Evolutionary conservation across 495 filamentous ascomycete genomes (phyloP).

Genomic region (Penicillium robsamsonii): DNA sequence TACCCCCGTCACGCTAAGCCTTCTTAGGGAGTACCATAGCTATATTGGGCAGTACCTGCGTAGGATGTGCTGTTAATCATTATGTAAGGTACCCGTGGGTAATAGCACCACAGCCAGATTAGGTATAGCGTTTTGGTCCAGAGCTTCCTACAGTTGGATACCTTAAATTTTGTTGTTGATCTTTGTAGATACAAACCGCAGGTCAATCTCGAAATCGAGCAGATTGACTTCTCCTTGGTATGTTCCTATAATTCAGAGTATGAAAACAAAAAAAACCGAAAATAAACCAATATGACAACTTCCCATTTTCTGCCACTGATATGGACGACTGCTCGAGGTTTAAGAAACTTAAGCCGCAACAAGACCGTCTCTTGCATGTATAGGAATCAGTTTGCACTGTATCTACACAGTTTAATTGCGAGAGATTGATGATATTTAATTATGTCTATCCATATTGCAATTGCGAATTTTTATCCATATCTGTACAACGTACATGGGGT

Average conservation of each 20-base stretch:
- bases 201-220: not conserved
- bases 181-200: not conserved
- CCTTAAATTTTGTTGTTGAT: not conserved
- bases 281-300: not conserved
- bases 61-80: not conserved
- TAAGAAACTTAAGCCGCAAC: no score
- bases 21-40: not conserved
- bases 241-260: not conserved
- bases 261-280: not conserved
- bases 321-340: not conserved
- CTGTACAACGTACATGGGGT: not conserved
- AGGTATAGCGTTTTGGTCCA: not conserved
- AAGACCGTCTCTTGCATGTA: not conserved
- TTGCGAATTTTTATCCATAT: not conserved
- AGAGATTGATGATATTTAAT: not conserved
- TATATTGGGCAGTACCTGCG: not conserved
- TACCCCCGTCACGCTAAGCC: not conserved
- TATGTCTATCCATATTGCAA: not conserved
- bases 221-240: not conserved
- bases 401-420: not conserved
- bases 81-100: not conserved
- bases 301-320: not conserved
- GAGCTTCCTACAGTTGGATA: not conserved
- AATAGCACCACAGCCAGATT: not conserved
- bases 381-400: not conserved